Evolutionary conservation across 129 eudicot species (phyloP), one percentile per base, ranked within the genome.

Genomic region (Pittosporum tobira): DNA sequence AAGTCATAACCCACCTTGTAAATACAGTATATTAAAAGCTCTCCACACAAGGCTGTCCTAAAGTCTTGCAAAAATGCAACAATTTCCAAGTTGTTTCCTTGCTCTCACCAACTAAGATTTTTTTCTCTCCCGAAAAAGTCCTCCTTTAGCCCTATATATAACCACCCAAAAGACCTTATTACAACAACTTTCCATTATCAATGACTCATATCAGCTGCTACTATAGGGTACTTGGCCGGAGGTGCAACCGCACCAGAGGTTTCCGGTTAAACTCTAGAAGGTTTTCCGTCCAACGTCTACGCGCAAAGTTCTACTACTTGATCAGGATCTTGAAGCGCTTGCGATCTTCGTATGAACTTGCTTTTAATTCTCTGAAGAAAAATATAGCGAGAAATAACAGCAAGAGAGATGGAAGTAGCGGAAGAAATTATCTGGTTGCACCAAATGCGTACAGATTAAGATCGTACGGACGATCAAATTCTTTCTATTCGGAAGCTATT

Each of bases 401-500:
- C 25, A 57, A 56, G 26, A 53, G 23, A 48, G 49, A 62, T 31
- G 52, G 27, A 2, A 21, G 48, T 12, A 49, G 68, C 11, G 46
- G 54, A 19, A 67, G 71, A 48, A 61, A 68, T 50, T 66, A n/a
- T n/a, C n/a, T 77, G 36, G 61, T 56, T 26, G 51, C 27, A 8
- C 64, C 26, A 16, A 48, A 61, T 11, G 44, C 42, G 4, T 47
- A 38, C 26, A 53, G 83, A 55, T 54, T 74, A 45, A 76, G 49
- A 26, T 79, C 83, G 12, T 76, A 68, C 14, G 73, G 75, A 7
- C 66, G 88, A 21, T 75, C 97, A 7, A 83, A 90, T 77, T 90
- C 97, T 22, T 85, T 90, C 58, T 85, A 87, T 44, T 73, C 95
- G 0, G 97, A 90, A 73, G 95, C 95, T 46, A 90, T 85, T 67